phyloP scores from a whole-genome alignment of 176 grass and related monocot genomes.

The Ensete ventricosum region DNA sequence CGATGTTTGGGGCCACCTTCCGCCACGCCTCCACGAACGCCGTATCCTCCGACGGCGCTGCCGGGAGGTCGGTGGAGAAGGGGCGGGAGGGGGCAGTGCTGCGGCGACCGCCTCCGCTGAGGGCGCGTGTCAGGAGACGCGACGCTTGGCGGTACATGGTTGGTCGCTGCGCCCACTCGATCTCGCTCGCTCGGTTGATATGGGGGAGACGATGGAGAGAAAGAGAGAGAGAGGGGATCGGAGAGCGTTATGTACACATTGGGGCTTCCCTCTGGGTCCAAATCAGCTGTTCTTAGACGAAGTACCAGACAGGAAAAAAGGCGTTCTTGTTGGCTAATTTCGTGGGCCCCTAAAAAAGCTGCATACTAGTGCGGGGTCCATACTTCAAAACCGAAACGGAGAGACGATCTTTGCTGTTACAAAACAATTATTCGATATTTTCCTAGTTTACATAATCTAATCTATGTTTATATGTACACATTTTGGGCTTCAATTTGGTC shows the following conservation, averaged over 20 bases:
- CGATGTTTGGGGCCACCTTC: conserved; percentile 19
- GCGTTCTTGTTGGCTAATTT: background rate
- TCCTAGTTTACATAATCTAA: too few relatives aligned
- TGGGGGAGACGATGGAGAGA: background rate
- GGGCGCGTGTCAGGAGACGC: background rate
- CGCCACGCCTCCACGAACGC: conserved; percentile 17
- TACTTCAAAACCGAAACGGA: too few relatives aligned
- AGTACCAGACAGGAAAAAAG: background rate
- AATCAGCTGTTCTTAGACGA: too few relatives aligned
- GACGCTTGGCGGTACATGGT: conserved; percentile 10
- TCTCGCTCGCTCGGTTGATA: too few relatives aligned
- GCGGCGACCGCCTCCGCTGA: background rate
- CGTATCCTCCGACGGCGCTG: background rate
- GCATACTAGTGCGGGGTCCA: too few relatives aligned
- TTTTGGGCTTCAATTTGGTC: too few relatives aligned
- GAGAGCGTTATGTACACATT: too few relatives aligned
- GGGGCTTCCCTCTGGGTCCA: too few relatives aligned
- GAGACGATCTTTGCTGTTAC: too few relatives aligned
- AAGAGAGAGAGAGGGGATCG: background rate
- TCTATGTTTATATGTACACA: too few relatives aligned
- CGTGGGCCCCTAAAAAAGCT: background rate
- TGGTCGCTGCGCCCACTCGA: too few relatives aligned
- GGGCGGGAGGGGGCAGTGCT: background rate
- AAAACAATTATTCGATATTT: too few relatives aligned
- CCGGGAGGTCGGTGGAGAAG: conserved; percentile 13